Conservation (phyloP, 805 yeast species). For the Pichia phayaonensis region DNA sequence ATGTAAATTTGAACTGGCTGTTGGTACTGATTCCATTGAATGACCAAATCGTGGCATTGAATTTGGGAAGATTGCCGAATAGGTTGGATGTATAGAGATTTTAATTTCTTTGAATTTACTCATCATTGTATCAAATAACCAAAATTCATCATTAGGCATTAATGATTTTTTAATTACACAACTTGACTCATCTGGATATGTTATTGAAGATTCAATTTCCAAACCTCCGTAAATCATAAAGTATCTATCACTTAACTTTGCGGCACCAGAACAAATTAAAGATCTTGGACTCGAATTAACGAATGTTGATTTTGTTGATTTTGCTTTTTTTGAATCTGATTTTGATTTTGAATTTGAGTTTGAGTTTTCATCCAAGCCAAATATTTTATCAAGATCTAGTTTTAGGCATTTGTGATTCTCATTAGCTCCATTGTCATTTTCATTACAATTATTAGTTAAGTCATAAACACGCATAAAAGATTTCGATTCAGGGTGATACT, state of each 20-base stretch:
- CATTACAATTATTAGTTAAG: constrained; percentile 2
- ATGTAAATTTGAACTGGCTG: constrained; percentile 13
- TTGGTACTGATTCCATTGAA: constrained; percentile 16
- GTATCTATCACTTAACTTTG: constrained; percentile 47
- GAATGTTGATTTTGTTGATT: background rate
- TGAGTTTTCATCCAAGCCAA: too few relatives aligned
- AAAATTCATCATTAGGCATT: constrained; percentile 40
- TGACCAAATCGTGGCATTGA: constrained; percentile 31
- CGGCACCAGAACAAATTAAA: constrained; percentile 39
- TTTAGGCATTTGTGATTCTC: background rate
- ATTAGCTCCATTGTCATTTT: background rate
- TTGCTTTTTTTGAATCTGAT: background rate
- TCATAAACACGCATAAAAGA: constrained; percentile 23
- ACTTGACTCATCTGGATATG: constrained; percentile 26
- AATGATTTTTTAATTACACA: constrained; percentile 30
- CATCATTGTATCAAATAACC: constrained; percentile 48
- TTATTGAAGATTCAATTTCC: constrained; percentile 32
- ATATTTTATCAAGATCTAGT: background rate
- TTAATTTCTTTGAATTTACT: constrained; percentile 42
- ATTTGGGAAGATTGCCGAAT: constrained; percentile 18
- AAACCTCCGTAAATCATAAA: constrained; percentile 68
- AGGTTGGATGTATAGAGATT: constrained; percentile 25
- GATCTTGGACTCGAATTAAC: constrained; percentile 37
- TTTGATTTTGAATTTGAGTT: background rate
- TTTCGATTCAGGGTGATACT: constrained; percentile 34